Base-by-base conservation (phyloP, 1,284 basidiomycete species). In the Leccinum variabile region DNA sequence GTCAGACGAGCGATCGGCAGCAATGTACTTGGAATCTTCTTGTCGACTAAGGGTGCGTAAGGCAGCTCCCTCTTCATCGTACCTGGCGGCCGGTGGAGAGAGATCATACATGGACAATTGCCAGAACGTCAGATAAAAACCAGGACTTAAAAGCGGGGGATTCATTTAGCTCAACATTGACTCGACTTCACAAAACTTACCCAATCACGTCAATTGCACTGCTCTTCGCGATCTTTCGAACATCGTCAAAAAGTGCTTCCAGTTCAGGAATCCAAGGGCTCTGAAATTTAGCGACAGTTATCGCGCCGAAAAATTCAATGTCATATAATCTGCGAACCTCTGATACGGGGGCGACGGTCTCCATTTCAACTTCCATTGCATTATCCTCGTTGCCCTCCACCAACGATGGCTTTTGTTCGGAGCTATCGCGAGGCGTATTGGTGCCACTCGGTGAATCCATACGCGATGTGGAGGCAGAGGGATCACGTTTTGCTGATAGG, bases 51-150 rank as follows among this genome's bases (percentile, higher is more conserved):
- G 76, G 5, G 81, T 76, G 28, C 83, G 80, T 33, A 92, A 72
- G n/a, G 80, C 78, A 30, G 81, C 77, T 39, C 81, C 80, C 72
- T 90, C 87, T 68, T 91, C 90, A 54, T 90, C 85, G 62, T 93
- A 93, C 67, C 82, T 84, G 8, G 82, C 68, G 7, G 80, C 78
- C 0, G 91, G 94, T 32, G 91, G 89, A 1, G 85, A 79, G 52
- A 98, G 82, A 74, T 98, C 96, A 68, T 94, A 92, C 30, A 90
- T 90, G 0, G 92, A 91, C 59, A 98, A 76, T 73, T 97, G 94
- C 96, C 96, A 98, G 78, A 97, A 98, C 0, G 94, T 94, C 50
- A 93, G 79, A 69, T 95, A 96, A 78, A 98, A 98, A 2, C 88
- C 90, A 37, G 92, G 88, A 5, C 94, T 95, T 35, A 44, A 63